Conservation (phyloP, 371 early-diverging fungal species). For the Entomophthora muscae region DNA sequence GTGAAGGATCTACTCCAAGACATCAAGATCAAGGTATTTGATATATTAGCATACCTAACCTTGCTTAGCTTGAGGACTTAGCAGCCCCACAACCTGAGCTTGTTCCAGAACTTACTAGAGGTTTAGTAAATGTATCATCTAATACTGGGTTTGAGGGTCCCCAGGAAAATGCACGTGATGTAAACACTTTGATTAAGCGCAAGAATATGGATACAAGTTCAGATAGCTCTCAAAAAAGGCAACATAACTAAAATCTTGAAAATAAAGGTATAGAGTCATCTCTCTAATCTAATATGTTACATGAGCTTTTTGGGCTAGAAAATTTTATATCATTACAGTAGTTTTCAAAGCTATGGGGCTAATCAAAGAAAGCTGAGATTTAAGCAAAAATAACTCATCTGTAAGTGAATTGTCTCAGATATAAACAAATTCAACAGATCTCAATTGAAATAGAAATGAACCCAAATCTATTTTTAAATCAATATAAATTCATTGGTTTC, state of each 20-base stretch:
- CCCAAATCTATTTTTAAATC: no score
- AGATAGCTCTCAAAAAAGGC: not conserved
- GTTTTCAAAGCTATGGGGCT: no score
- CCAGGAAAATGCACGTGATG: not conserved
- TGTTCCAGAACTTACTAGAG: not conserved
- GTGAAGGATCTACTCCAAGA: not conserved
- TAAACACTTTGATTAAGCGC: not conserved
- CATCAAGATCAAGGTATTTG: not conserved
- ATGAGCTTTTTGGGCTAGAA: no score
- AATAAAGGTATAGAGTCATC: no score
- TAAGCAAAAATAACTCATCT: no score
- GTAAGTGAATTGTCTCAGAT: no score
- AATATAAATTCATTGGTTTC: no score
- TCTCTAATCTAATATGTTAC: no score
- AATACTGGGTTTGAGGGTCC: not conserved
- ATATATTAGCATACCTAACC: not conserved
- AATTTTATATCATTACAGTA: no score
- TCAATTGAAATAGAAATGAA: no score
- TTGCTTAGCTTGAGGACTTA: not conserved
- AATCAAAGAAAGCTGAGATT: no score
- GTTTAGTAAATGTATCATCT: not conserved
- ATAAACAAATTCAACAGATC: no score
- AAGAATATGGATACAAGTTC: not conserved
- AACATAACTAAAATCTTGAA: not conserved
- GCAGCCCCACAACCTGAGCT: not conserved